These are phyloP conservation scores for Agastache rugosa DNA, from an alignment of 257 asterid genomes.

Conservation along the genomic window DNA sequence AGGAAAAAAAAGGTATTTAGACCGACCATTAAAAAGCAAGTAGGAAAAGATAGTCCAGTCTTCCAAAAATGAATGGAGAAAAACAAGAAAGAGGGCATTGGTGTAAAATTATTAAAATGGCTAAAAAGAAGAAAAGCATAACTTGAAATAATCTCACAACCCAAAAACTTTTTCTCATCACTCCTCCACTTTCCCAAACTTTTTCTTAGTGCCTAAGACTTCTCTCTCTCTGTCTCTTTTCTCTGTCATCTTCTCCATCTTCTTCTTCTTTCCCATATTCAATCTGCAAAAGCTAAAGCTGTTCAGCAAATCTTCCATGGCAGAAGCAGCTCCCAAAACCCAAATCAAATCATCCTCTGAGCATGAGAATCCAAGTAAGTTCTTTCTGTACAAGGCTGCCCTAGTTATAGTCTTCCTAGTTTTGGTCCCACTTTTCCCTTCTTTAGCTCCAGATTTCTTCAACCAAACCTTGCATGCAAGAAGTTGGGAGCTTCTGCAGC, in stretches of 20 bases:
- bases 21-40: background rate
- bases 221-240: slow-evolving; percentile 27
- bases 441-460: slow-evolving; percentile 70
- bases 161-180: slow-evolving; percentile 57
- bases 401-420: slow-evolving; percentile 58
- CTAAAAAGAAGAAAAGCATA: slow-evolving; percentile 46
- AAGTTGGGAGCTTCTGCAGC: slow-evolving; percentile 93
- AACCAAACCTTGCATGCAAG: slow-evolving; percentile 64
- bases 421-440: slow-evolving; percentile 67
- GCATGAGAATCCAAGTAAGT: slow-evolving; percentile 60
- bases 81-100: slow-evolving; percentile 20
- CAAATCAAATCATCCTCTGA: slow-evolving; percentile 26
- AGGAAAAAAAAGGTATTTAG: too few species aligned
- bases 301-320: slow-evolving; percentile 7
- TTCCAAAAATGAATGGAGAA: too few species aligned
- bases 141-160: slow-evolving; percentile 54
- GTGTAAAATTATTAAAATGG: slow-evolving; percentile 43
- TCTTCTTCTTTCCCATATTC: slow-evolving; percentile 27
- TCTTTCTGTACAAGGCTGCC: slow-evolving; percentile 63
- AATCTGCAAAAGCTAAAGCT: slow-evolving; percentile 41
- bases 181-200: slow-evolving; percentile 50
- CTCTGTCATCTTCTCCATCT: slow-evolving; percentile 39
- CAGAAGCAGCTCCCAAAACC: slow-evolving; percentile 25
- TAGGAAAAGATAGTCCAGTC: background rate
- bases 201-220: slow-evolving; percentile 63